These are phyloP conservation scores for Penicillium flavigenum DNA, from an alignment of 495 filamentous ascomycete species.

Conservation along the genomic window DNA sequence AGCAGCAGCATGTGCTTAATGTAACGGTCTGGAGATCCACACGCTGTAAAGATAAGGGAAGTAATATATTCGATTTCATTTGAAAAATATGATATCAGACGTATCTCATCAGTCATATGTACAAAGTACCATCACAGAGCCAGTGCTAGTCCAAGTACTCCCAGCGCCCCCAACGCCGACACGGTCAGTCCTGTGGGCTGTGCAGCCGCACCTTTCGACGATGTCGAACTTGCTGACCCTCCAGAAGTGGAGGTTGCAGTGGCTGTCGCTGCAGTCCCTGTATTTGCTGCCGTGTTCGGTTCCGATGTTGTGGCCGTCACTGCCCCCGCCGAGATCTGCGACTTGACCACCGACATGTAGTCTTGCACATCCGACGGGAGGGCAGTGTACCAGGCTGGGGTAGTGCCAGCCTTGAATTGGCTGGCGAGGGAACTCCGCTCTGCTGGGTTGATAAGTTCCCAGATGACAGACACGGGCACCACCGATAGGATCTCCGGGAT, in stretches of 20 bases:
- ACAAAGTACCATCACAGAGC: slow-evolving; percentile 19
- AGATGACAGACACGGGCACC: slow-evolving; percentile 29
- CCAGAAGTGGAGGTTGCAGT: slow-evolving; percentile 2
- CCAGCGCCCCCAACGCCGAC: slow-evolving; percentile 27
- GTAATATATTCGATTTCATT: neutral
- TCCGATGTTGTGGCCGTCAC: slow-evolving; percentile 25
- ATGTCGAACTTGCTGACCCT: slow-evolving; percentile 5
- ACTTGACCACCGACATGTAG: slow-evolving; percentile 34
- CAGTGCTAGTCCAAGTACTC: slow-evolving; percentile 29
- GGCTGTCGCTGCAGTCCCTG: neutral
- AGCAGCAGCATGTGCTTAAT: neutral
- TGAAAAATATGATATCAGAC: neutral
- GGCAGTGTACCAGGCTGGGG: slow-evolving; percentile 33
- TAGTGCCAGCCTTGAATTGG: slow-evolving; percentile 32
- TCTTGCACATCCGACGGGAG: slow-evolving; percentile 33
- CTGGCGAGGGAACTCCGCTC: slow-evolving; percentile 34
- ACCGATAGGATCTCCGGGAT: slow-evolving; percentile 32
- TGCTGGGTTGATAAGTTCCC: slow-evolving; percentile 26
- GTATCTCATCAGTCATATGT: slow-evolving; percentile 10
- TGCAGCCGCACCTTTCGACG: slow-evolving; percentile 18
- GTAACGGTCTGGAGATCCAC: neutral
- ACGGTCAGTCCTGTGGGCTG: slow-evolving; percentile 23
- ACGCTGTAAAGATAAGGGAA: neutral
- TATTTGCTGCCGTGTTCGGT: slow-evolving; percentile 2
- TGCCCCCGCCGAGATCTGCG: slow-evolving; percentile 31